Conservation (phyloP, 2,329 filamentous ascomycete genomes). For the Dothideomycetes sp. region DNA sequence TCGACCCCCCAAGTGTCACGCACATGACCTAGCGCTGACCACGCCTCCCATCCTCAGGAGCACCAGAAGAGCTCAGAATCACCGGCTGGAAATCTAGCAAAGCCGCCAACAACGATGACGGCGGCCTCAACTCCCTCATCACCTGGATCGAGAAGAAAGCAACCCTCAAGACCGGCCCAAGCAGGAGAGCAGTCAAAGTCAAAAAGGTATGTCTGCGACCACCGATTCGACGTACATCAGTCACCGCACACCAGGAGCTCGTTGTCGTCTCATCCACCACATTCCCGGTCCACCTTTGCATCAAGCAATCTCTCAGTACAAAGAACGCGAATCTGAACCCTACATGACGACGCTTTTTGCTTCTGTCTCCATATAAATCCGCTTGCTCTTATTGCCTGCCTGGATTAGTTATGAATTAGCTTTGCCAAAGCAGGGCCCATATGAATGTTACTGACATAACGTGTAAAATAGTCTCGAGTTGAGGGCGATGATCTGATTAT, state of each 20-base stretch:
- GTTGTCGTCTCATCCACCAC: neutral
- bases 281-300: conserved; percentile 19
- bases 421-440: no score
- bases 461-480: conserved; percentile 19
- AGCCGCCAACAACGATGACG: conserved; percentile 21
- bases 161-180: conserved; percentile 19
- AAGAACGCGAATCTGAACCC: conserved; percentile 17
- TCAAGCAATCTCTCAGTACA: conserved; percentile 18
- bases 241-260: conserved; percentile 6
- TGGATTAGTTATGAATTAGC: no score
- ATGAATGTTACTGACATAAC: conserved; percentile 14
- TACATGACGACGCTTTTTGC: no score
- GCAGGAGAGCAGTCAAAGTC: conserved; percentile 22
- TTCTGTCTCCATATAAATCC: no score
- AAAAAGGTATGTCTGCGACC: conserved; percentile 23
- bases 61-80: conserved; percentile 25
- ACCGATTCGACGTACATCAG: conserved; percentile 1
- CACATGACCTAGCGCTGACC: neutral
- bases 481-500: conserved; percentile 27
- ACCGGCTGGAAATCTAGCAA: conserved; percentile 30
- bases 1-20: neutral
- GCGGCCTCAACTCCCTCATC: conserved; percentile 25
- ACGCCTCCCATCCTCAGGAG: conserved; percentile 9
- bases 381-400: neutral
- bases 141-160: conserved; percentile 30